Evolutionary conservation across 2,329 filamentous ascomycete genomes (phyloP).

Genomic region (Zasmidium cellare): DNA sequence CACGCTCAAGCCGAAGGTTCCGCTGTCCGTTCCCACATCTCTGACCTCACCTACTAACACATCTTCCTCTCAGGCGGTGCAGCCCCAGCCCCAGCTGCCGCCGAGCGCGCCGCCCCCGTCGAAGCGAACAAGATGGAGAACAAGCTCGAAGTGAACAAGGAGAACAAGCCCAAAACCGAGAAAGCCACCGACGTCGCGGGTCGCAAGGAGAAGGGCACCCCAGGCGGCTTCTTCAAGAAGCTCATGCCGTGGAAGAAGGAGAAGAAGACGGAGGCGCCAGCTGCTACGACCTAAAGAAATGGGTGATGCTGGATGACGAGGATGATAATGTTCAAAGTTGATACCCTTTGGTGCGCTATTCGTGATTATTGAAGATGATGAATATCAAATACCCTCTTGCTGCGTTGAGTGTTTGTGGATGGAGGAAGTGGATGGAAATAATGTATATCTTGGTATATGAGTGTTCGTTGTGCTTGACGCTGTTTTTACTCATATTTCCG

Average conservation of each 20-base stretch:
- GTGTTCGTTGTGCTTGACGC: no score
- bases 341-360: not conserved
- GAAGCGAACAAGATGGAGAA: conserved; percentile 2
- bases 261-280: conserved; percentile 9
- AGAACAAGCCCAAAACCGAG: conserved; percentile 1
- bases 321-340: not conserved
- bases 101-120: not conserved
- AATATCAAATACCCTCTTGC: no score
- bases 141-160: not conserved
- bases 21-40: not conserved
- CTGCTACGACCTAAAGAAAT: no score
- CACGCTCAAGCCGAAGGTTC: conserved; percentile 1
- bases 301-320: no score
- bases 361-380: no score
- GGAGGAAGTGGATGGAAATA: no score
- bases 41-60: not conserved
- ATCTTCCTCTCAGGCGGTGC: not conserved
- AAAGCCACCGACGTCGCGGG: not conserved
- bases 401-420: no score
- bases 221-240: not conserved
- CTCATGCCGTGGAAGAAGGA: conserved; percentile 7
- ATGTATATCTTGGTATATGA: no score
- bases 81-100: not conserved
- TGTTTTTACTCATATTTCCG: no score
- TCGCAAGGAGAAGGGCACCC: conserved; percentile 5